Evolutionary conservation across 768 basidiomycete species (phyloP), one percentile per base, ranked within the genome.

Genomic region (Collybia sordida): DNA sequence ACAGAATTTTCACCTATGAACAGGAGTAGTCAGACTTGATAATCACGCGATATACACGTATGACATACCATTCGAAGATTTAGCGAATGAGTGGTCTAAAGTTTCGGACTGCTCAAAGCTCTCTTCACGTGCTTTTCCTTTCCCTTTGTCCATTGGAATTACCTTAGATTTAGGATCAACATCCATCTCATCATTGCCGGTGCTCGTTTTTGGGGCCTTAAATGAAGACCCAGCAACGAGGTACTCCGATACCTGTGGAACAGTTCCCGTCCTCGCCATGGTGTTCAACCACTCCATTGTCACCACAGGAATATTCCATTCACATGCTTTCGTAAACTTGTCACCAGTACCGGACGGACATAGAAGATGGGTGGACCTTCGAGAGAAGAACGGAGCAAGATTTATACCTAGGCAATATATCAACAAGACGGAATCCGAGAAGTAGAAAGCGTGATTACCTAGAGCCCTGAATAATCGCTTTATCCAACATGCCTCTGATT

Each of bases 261-360:
- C 62, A 1, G 40, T 42, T 0, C 88, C 90, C 0, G 67, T 74
- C 22, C 59, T 62, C 7, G 78, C 84, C 54, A 91, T 80, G 0
- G 72, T 69, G 11, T 73, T 72, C 15, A 97, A 61, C 92, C 93
- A 97, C 7, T 69, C 71, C 64, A 87, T 71, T 31, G 77, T 73
- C 18, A 95, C 74, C n/a, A 90, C 81, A 0, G 86, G 83, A 6
- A 88, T 79, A 12, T 75, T 75, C 93, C 94, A 96, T 61, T 90
- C 82, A 34, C 64, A 60, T 2, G 93, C 92, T 63, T 86, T 91
- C 14, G 85, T 80, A 44, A 80, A 90, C 62, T 97, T 96, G 19
- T 75, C 72, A 14, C 94, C 92, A 0, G 63, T 69, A 0, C 77
- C 80, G 5, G 82, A 74, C 0, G 88, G 87, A 61, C 92, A 93